Evolutionary conservation across 2,329 filamentous ascomycete species (phyloP), one percentile per base, ranked within the genome.

Genomic region (Talaromyces sp.): DNA sequence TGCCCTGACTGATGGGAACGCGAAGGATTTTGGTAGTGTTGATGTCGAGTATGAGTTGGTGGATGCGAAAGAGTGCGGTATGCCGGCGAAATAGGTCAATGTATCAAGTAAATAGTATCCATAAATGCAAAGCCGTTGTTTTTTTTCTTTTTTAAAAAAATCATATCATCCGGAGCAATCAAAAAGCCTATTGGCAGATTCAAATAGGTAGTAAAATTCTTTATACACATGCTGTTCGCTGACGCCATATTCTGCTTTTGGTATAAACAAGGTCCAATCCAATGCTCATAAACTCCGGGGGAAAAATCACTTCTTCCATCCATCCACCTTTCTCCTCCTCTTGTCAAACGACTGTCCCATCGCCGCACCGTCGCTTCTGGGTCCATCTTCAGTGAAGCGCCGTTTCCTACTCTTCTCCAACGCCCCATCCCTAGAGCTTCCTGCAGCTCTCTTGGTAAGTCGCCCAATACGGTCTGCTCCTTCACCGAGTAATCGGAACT

Each of bases 391-490:
- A 25, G 80, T 78, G 28, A 84, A 80, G 28, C 84, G 84, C 67
- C 93, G 84, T 83, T 97, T 97, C 65, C 93, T 84, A 73, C 92
- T 96, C 82, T 89, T 93, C 71, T 96, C 93, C 66, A 91, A 71
- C 0, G 85, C 84, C 66, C 82, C 78, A 55, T 81, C 73, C 66
- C 81, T 80, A 39, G 81, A 80, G 63, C 81, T 81, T 17, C 61
- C 61, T 1, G 55, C n/a, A 74, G 87, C 91, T 71, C 85, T 85
- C 75, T 86, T 86, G 7, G 93, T 97, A 70, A 96, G 80, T 64
- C 88, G 83, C 68, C 92, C 89, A 75, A 97, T 96, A 52, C 93
- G 84, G 76, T 96, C 91, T 57, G 93, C 85, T 8, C 92, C 92
- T 72, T 93, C 88, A 61, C 91, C 91, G 52, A 99, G 80, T 28